A percentile compares a stretch with the other conserved stretches of the same genome.
Evolutionary conservation across 305 asterid species (phyloP).

Genomic region (Withania somnifera): DNA sequence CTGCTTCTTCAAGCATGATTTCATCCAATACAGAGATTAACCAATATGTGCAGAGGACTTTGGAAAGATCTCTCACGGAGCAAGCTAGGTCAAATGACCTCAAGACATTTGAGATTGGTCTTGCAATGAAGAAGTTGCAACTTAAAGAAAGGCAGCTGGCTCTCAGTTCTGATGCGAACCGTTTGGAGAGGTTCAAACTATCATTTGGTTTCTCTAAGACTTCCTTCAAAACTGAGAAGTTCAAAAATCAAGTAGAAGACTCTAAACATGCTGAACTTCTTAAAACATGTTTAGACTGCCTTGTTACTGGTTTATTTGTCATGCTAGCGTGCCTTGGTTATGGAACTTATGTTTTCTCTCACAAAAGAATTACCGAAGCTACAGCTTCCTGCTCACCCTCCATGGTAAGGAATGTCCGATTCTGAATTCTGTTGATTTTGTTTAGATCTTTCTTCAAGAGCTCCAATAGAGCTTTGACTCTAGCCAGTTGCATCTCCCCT

Average conservation of each 20-base stretch:
- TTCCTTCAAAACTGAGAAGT: constrained; percentile 61
- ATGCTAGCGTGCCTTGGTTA: constrained; percentile 62
- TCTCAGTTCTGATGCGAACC: constrained; percentile 43
- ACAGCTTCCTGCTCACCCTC: constrained; percentile 61
- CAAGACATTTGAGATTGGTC: constrained; percentile 62
- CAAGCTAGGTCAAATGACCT: constrained; percentile 77
- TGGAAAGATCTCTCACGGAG: constrained; percentile 66
- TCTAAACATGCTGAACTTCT: constrained; percentile 62
- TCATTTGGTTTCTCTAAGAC: constrained; percentile 77
- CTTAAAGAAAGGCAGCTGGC: constrained; percentile 64
- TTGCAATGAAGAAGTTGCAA: constrained; percentile 48
- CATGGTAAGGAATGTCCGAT: constrained; percentile 26
- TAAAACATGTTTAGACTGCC: constrained; percentile 60
- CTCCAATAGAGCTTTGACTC: neutral
- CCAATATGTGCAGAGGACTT: constrained; percentile 30
- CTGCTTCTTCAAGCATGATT: constrained; percentile 20
- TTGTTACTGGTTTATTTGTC: constrained; percentile 60
- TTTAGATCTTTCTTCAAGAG: neutral
- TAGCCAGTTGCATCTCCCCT: neutral
- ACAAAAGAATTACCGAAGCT: constrained; percentile 60
- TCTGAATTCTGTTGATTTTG: neutral
- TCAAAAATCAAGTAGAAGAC: constrained; percentile 69
- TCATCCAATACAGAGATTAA: constrained; percentile 12
- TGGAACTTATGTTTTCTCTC: constrained; percentile 67
- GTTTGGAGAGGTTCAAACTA: constrained; percentile 62